A percentile compares a stretch with the other conserved stretches of the same genome.
These are phyloP conservation scores for Panaeolus cyanescens DNA, from an alignment of 768 basidiomycete genomes.

Conservation along the genomic window DNA sequence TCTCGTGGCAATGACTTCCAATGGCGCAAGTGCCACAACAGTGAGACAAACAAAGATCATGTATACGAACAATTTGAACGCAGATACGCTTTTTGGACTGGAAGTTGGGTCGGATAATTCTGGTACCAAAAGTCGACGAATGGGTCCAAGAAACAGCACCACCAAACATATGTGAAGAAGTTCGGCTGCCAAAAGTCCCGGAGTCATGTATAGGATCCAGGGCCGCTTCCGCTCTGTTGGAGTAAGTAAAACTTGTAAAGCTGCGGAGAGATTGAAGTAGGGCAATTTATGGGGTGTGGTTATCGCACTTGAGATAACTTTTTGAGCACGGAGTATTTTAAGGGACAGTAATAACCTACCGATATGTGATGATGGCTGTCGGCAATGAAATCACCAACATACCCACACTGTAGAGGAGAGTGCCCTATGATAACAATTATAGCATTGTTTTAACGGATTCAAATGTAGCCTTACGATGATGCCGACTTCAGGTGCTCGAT, in stretches of 20 bases:
- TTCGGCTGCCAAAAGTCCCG: slow-evolving; percentile 67
- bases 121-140: slow-evolving; percentile 49
- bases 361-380: slow-evolving; percentile 72
- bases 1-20: slow-evolving; percentile 79
- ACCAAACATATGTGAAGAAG: slow-evolving; percentile 46
- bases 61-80: slow-evolving; percentile 55
- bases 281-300: slow-evolving; percentile 81
- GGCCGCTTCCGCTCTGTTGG: slow-evolving; percentile 79
- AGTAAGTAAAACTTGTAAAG: slow-evolving; percentile 73
- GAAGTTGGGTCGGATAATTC: slow-evolving; percentile 34
- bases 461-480: slow-evolving; percentile 35
- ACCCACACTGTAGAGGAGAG: slow-evolving; percentile 62
- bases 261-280: slow-evolving; percentile 56
- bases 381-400: slow-evolving; percentile 70
- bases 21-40: slow-evolving; percentile 64
- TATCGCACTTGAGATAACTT: slow-evolving; percentile 55
- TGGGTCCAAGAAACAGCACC: slow-evolving; percentile 47
- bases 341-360: slow-evolving; percentile 43
- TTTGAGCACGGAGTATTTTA: background rate
- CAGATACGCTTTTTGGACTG: slow-evolving; percentile 43
- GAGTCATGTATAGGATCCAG: slow-evolving; percentile 82
- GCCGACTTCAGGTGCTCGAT: slow-evolving; percentile 63
- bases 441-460: background rate
- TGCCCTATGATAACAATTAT: slow-evolving; percentile 44
- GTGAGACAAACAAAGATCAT: slow-evolving; percentile 56